phyloP scores from a whole-genome alignment of 148 eudicot species.

The Camellia lanceoleosa region DNA sequence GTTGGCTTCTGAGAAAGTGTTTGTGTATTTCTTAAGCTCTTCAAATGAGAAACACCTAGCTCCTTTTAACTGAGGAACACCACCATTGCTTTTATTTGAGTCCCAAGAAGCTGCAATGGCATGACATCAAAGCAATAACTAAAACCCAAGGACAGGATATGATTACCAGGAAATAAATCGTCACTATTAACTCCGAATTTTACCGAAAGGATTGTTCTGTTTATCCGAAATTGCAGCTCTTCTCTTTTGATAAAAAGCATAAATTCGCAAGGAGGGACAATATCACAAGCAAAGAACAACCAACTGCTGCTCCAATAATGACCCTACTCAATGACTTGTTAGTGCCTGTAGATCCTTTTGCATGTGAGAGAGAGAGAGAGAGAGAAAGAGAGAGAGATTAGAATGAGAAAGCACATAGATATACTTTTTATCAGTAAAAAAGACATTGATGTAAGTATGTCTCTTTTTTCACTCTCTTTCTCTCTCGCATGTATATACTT shows the following conservation, averaged over 20 bases:
- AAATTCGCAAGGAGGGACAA: conserved; percentile 43
- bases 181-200: conserved; percentile 3
- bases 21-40: conserved; percentile 63
- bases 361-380: neutral
- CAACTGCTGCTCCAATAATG: conserved; percentile 47
- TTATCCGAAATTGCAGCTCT: conserved; percentile 54
- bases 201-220: conserved; percentile 63
- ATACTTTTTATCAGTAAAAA: no score
- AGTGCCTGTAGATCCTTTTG: conserved; percentile 19
- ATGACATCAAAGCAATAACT: neutral
- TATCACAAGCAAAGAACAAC: conserved; percentile 38
- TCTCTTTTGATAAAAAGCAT: conserved; percentile 54
- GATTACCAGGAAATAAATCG: neutral
- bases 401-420: no score
- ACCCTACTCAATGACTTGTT: conserved; percentile 36
- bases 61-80: conserved; percentile 70
- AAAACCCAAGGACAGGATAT: neutral
- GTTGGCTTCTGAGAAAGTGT: conserved; percentile 61
- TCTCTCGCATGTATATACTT: neutral
- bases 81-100: conserved; percentile 46
- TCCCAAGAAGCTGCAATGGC: conserved; percentile 70
- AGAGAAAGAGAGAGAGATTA: no score
- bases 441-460: no score
- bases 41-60: conserved; percentile 68
- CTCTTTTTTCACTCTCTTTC: no score